Evolutionary conservation across 148 eudicot genomes (phyloP).

Genomic region (Heliosperma pusillum): DNA sequence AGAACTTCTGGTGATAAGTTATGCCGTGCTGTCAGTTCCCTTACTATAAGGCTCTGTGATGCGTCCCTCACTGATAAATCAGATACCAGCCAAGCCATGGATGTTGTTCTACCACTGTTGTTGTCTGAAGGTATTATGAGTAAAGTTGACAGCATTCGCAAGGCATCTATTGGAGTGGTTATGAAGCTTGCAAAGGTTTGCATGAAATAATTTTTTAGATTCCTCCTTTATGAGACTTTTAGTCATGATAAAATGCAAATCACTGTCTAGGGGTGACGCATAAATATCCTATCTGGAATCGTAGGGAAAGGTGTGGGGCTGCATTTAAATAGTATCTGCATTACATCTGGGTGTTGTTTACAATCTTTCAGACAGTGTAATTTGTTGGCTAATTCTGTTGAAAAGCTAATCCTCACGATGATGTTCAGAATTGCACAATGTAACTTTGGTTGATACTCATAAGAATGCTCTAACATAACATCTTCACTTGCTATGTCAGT

Average conservation of each 20-base stretch:
- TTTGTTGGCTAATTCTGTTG: background rate
- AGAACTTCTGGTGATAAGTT: constrained; percentile 87
- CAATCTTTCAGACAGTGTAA: background rate
- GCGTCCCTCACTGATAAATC: constrained; percentile 72
- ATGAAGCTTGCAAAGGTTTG: constrained; percentile 94
- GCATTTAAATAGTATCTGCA: background rate
- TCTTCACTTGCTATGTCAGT: background rate
- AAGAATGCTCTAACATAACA: background rate
- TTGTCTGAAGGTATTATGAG: constrained; percentile 94
- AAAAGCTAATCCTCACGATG: too few relatives aligned
- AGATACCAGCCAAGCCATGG: constrained; percentile 75
- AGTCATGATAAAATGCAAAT: background rate
- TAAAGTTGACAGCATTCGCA: constrained; percentile 89
- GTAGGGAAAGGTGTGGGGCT: background rate
- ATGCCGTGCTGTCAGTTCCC: constrained; percentile 72
- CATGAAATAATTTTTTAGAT: constrained; percentile 1
- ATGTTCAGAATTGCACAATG: background rate
- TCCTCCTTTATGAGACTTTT: constrained; percentile 4
- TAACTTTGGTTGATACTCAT: background rate
- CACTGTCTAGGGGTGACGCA: background rate
- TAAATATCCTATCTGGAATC: background rate
- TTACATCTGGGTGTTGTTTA: background rate
- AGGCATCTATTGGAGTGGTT: constrained; percentile 86
- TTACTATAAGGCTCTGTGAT: constrained; percentile 87
- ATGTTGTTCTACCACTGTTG: constrained; percentile 77